phyloP scores from a whole-genome alignment of 306 rosid genomes.

The Vicia faba region DNA sequence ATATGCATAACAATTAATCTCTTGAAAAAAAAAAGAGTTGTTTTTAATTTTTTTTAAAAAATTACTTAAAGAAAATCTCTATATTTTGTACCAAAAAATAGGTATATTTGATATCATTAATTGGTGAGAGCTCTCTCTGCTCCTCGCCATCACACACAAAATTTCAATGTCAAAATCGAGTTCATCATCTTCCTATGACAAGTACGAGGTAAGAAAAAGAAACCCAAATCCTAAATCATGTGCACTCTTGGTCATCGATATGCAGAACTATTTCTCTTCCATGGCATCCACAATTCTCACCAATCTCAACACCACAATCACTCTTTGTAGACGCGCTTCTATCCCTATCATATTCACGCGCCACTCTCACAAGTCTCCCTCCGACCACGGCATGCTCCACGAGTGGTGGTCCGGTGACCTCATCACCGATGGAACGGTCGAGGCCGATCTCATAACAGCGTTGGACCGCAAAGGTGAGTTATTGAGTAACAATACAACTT shows the following conservation, averaged over 20 bases:
- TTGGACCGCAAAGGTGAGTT: constrained; percentile 38
- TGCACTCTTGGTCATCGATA: constrained; percentile 62
- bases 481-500: not conserved
- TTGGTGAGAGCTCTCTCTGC: no score
- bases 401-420: constrained; percentile 79
- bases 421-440: constrained; percentile 56
- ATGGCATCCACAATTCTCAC: constrained; percentile 56
- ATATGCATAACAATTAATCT: no score
- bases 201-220: constrained; percentile 57
- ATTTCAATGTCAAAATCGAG: not conserved
- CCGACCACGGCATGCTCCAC: constrained; percentile 52
- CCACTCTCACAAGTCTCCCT: constrained; percentile 58
- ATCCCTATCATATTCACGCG: constrained; percentile 76
- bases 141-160: no score
- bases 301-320: constrained; percentile 60
- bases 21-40: no score
- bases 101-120: no score
- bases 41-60: no score
- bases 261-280: constrained; percentile 63
- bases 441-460: constrained; percentile 49
- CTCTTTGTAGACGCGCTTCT: constrained; percentile 60
- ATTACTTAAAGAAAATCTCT: no score
- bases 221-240: constrained; percentile 56
- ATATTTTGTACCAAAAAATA: no score
- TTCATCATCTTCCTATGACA: constrained; percentile 40